phyloP scores from a whole-genome alignment of 1,139 yeast species.

The Pneumocystis oryctolagi region DNA sequence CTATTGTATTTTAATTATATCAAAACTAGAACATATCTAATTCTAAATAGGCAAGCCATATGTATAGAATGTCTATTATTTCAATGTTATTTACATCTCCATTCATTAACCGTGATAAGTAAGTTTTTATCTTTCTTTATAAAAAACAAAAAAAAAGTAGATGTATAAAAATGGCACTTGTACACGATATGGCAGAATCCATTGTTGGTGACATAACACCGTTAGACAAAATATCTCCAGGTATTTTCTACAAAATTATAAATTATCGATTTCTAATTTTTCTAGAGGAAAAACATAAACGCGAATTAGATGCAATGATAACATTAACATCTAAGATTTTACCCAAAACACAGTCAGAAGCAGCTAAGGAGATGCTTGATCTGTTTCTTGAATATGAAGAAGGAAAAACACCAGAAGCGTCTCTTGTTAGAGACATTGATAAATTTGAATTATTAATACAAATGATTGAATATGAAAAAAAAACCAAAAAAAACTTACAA shows the following conservation, averaged over 20 bases:
- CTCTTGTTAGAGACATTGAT: slow-evolving; percentile 84
- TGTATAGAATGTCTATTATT: slow-evolving; percentile 88
- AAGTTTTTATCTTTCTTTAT: background rate
- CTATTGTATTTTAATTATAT: slow-evolving; percentile 20
- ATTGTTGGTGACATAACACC: slow-evolving; percentile 95
- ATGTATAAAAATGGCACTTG: slow-evolving; percentile 74
- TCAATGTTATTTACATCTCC: slow-evolving; percentile 38
- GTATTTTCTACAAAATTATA: slow-evolving; percentile 11
- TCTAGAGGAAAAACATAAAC: slow-evolving; percentile 50
- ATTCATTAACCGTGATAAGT: slow-evolving; percentile 32
- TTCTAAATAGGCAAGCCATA: slow-evolving; percentile 61
- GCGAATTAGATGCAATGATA: slow-evolving; percentile 62
- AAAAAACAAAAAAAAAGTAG: slow-evolving; percentile 22
- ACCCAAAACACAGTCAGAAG: slow-evolving; percentile 45
- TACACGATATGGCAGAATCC: slow-evolving; percentile 90
- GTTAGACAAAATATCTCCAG: slow-evolving; percentile 50
- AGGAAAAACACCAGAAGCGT: slow-evolving; percentile 65
- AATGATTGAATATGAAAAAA: slow-evolving; percentile 67
- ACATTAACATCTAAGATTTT: slow-evolving; percentile 46
- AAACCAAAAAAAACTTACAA: slow-evolving; percentile 6
- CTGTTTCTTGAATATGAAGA: slow-evolving; percentile 88
- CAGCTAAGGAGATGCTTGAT: slow-evolving; percentile 51
- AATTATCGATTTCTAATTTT: background rate
- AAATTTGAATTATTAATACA: slow-evolving; percentile 85
- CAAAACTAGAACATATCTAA: background rate